These are phyloP conservation scores for Rhinocladiella mackenziei DNA, from an alignment of 2,329 filamentous ascomycete genomes.

Conservation along the genomic window DNA sequence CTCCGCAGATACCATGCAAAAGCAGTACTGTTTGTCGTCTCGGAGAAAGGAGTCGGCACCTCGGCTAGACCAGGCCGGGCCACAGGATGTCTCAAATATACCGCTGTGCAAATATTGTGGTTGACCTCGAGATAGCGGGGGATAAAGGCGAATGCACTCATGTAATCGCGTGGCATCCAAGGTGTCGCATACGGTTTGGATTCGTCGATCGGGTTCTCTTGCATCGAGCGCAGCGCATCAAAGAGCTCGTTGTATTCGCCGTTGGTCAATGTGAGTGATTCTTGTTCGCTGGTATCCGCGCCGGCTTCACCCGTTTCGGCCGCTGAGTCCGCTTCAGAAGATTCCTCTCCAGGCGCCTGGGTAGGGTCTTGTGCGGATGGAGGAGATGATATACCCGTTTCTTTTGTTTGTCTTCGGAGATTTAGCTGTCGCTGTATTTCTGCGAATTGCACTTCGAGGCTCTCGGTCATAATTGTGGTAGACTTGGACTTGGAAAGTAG, in stretches of 20 bases:
- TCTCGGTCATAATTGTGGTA: slow-evolving; percentile 41
- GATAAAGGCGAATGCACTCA: slow-evolving; percentile 91
- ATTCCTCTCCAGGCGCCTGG: slow-evolving; percentile 8
- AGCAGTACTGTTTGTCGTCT: slow-evolving; percentile 69
- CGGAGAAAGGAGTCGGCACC: slow-evolving; percentile 76
- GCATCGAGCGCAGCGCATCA: slow-evolving; percentile 59
- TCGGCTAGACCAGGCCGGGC: slow-evolving; percentile 75
- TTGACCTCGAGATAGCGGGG: slow-evolving; percentile 96
- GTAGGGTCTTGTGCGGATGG: slow-evolving; percentile 13
- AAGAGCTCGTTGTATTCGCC: slow-evolving; percentile 46
- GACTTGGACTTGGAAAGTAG: slow-evolving; percentile 56
- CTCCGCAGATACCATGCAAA: slow-evolving; percentile 93
- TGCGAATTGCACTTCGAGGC: slow-evolving; percentile 54
- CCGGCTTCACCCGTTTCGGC: slow-evolving; percentile 30
- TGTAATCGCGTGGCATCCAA: slow-evolving; percentile 80
- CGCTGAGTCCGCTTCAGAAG: slow-evolving; percentile 28
- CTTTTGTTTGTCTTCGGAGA: slow-evolving; percentile 34
- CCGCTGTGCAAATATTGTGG: slow-evolving; percentile 91
- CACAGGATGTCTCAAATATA: slow-evolving; percentile 91
- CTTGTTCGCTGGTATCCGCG: slow-evolving; percentile 34
- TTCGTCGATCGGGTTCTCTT: slow-evolving; percentile 71
- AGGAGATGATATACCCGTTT: slow-evolving; percentile 16
- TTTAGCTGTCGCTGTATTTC: slow-evolving; percentile 49
- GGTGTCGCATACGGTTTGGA: slow-evolving; percentile 85
- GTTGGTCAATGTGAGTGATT: slow-evolving; percentile 47